Evolutionary conservation across 352 stramenopile genomes (phyloP).

Genomic region (Phytophthora multivora): DNA sequence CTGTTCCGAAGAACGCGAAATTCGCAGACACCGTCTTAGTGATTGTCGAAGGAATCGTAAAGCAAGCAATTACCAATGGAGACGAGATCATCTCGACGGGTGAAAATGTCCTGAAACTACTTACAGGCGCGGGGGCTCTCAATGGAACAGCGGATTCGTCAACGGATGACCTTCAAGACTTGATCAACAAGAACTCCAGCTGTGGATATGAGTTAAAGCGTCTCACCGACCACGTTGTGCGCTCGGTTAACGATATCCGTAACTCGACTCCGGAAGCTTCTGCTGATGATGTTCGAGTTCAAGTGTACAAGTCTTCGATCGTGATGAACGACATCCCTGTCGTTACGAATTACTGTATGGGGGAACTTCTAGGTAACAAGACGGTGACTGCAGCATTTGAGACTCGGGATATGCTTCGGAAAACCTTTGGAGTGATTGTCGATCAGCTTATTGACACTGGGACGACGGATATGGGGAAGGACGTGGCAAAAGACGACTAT

Average conservation of each 20-base stretch:
- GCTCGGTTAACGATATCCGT: slow-evolving; percentile 19
- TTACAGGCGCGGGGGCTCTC: slow-evolving; percentile 15
- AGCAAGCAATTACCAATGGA: slow-evolving; percentile 14
- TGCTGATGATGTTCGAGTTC: slow-evolving; percentile 17
- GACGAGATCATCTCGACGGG: slow-evolving; percentile 22
- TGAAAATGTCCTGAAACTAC: slow-evolving; percentile 19
- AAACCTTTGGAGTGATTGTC: slow-evolving; percentile 23
- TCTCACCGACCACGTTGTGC: slow-evolving; percentile 16
- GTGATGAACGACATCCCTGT: slow-evolving; percentile 28
- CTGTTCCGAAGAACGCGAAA: neutral
- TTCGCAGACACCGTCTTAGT: neutral
- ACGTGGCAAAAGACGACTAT: slow-evolving; percentile 35
- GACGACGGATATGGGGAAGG: slow-evolving; percentile 17
- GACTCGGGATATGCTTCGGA: slow-evolving; percentile 25
- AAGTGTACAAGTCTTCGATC: slow-evolving; percentile 22
- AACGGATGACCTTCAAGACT: slow-evolving; percentile 22
- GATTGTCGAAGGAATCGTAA: slow-evolving; percentile 5
- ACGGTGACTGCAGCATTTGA: slow-evolving; percentile 15
- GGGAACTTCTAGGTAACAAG: slow-evolving; percentile 16
- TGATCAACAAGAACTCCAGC: slow-evolving; percentile 23
- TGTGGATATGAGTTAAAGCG: slow-evolving; percentile 29
- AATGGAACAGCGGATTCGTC: slow-evolving; percentile 15
- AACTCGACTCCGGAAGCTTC: slow-evolving; percentile 16
- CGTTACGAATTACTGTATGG: slow-evolving; percentile 27
- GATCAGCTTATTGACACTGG: slow-evolving; percentile 25